These are phyloP conservation scores for Sclerotiophoma versabilis DNA, from an alignment of 2,329 filamentous ascomycete genomes.

Conservation along the genomic window DNA sequence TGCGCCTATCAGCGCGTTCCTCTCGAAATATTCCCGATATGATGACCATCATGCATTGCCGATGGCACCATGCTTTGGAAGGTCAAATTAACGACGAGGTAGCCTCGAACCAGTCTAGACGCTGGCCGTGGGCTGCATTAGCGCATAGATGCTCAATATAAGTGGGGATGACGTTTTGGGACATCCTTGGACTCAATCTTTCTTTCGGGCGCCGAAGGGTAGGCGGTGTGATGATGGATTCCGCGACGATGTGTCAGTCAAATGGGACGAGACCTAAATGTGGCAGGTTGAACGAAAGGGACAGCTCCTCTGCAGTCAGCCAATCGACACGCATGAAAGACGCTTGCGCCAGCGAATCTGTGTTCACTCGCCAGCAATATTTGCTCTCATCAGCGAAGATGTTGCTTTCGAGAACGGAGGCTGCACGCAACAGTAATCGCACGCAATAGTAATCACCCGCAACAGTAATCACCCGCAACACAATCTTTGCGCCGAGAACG, in stretches of 20 bases:
- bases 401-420: not conserved
- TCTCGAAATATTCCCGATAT: constrained; percentile 24
- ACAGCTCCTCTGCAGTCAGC: not conserved
- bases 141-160: constrained; percentile 18
- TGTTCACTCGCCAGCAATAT: not conserved
- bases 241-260: not conserved
- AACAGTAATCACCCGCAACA: not conserved
- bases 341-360: not conserved
- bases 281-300: not conserved
- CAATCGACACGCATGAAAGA: not conserved
- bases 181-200: constrained; percentile 15
- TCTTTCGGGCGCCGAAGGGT: constrained; percentile 8
- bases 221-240: constrained; percentile 8
- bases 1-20: constrained; percentile 23
- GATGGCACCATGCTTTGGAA: constrained; percentile 17
- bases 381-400: not conserved
- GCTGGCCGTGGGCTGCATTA: constrained; percentile 20
- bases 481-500: not conserved
- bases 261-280: not conserved
- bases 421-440: not conserved
- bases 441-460: not conserved
- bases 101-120: constrained; percentile 12
- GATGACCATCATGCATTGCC: constrained; percentile 28
- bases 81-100: constrained; percentile 3
- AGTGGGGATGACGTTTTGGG: constrained; percentile 24